These are phyloP conservation scores for Cinnamomum chago DNA, from an alignment of 164 flowering plant genomes.

Conservation along the genomic window DNA sequence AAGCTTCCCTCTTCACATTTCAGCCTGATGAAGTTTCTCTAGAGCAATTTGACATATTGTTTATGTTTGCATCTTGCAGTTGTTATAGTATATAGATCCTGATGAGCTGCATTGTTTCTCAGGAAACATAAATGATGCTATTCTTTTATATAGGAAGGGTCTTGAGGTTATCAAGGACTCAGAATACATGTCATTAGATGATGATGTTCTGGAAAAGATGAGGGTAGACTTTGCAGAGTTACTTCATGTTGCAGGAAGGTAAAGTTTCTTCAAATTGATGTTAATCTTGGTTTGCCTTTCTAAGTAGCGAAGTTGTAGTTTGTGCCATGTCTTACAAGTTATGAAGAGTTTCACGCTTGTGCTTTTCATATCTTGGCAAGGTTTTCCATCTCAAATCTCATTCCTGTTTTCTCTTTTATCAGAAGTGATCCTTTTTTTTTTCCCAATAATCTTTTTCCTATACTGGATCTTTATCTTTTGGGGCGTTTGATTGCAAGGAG, in stretches of 20 bases:
- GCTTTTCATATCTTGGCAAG: too few species aligned
- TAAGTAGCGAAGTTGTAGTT: too few species aligned
- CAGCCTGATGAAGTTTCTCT: neutral
- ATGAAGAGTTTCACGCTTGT: too few species aligned
- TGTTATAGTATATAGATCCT: neutral
- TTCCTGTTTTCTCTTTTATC: too few species aligned
- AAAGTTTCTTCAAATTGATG: constrained; percentile 1
- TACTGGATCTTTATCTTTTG: too few species aligned
- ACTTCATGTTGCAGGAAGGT: constrained; percentile 89
- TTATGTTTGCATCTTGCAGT: neutral
- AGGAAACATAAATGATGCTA: constrained; percentile 74
- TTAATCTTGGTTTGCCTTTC: too few species aligned
- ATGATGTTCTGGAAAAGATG: constrained; percentile 63
- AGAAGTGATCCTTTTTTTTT: too few species aligned
- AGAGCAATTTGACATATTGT: neutral
- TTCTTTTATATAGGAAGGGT: constrained; percentile 54
- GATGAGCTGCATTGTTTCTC: constrained; percentile 8
- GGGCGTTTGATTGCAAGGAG: too few species aligned
- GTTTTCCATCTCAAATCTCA: too few species aligned
- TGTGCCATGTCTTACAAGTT: too few species aligned
- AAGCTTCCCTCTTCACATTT: neutral
- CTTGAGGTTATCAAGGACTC: constrained; percentile 59
- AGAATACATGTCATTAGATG: constrained; percentile 49
- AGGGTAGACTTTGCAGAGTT: constrained; percentile 83
- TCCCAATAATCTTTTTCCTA: too few species aligned